Base-by-base conservation (phyloP, 225 moss, liverwort and hornwort species). In the Climacium dendroides region DNA sequence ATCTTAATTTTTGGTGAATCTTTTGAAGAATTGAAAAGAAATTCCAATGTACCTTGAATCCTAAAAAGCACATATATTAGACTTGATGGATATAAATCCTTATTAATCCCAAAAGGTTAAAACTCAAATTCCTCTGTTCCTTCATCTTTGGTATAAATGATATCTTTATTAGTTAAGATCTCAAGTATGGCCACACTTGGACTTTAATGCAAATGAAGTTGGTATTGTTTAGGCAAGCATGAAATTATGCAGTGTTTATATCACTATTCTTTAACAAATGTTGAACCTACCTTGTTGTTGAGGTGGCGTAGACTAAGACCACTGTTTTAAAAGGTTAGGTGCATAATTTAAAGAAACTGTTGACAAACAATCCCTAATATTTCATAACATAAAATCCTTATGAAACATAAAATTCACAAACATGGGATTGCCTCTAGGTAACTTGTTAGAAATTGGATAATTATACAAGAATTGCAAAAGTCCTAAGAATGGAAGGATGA, bases 341-440 rank as follows among this genome's bases (percentile, higher is more conserved):
- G 39, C 2, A 1, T 0, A 3, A 69, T 1, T 23, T 7, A 69
- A 69, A 0, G 10, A 13, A 37, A 39, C 0, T 1, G 0, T 4
- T 0, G 2, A 0, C 13, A 24, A 4, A 3, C 4, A 37, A 67
- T 11, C 11, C 2, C 2, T n/a, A 22, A 1, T 66, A 66, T 37
- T 22, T 22, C 1, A 6, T 37, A 22, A 37, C 1, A 22, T 22
- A 1, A 67, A n/a, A n/a, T 66, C 4, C 1, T n/a, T 2, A n/a
- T 4, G 20, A 66, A 66, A n/a, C 1, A 34, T 22, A 22, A 4
- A 66, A 37, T 23, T 37, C 0, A 67, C 1, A 39, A 13, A 37
- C 11, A 39, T 23, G 2, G 39, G 4, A 24, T 39, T 0, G 1
- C 13, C 24, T 69, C 3, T 39, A 23, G 13, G 2, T 13, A 67